phyloP scores from a whole-genome alignment of 805 yeast genomes.

The Teunomyces cretensis region DNA sequence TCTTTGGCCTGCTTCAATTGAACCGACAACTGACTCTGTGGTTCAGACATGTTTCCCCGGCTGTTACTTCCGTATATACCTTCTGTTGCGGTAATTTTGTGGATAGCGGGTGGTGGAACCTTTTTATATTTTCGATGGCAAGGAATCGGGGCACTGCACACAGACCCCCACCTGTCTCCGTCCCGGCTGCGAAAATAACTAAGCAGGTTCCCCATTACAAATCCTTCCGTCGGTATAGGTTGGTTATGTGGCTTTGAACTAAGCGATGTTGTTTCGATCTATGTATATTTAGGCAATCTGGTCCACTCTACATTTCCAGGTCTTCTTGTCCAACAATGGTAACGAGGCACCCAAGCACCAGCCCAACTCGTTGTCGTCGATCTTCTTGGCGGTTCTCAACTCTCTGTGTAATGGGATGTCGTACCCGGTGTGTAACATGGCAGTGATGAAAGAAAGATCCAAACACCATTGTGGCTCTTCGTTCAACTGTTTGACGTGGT shows the following conservation, averaged over 20 bases:
- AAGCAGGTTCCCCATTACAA: too few species aligned
- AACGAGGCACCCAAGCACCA: slow-evolving; percentile 99
- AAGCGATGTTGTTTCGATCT: too few species aligned
- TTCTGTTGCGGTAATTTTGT: background rate
- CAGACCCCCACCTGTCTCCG: background rate
- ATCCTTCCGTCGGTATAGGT: background rate
- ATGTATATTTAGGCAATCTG: background rate
- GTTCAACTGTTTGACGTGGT: slow-evolving; percentile 62
- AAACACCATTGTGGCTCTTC: slow-evolving; percentile 93
- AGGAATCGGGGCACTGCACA: background rate
- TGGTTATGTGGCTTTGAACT: too few species aligned
- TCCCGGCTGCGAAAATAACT: too few species aligned
- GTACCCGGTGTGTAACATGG: slow-evolving; percentile 93
- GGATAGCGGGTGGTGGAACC: background rate
- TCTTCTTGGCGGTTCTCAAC: slow-evolving; percentile 87
- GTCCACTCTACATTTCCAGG: slow-evolving; percentile 62
- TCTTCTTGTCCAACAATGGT: slow-evolving; percentile 70
- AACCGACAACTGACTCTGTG: slow-evolving; percentile 1
- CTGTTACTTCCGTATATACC: too few species aligned
- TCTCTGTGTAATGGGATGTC: slow-evolving; percentile 90
- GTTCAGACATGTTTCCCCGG: background rate
- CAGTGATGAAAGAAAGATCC: slow-evolving; percentile 86
- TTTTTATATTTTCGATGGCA: background rate
- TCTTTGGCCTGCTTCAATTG: background rate
- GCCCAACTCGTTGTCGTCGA: slow-evolving; percentile 87